Base-by-base conservation (phyloP, 257 asterid species). In the Eucommia ulmoides region DNA sequence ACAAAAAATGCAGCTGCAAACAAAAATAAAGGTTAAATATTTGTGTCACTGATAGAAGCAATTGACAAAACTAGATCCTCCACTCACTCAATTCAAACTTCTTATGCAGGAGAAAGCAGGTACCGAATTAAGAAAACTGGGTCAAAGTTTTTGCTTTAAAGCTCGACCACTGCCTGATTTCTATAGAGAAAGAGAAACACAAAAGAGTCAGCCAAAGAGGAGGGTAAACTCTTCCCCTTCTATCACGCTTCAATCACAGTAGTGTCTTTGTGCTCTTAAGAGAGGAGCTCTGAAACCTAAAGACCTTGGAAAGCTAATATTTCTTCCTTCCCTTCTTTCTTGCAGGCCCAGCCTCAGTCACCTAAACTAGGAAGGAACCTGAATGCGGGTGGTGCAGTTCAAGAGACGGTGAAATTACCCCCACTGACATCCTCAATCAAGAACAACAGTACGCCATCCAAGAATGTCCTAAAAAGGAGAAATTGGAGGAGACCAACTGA, bases 41-140 rank as follows among this genome's bases (percentile, higher is more conserved):
- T 33, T 35, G 5, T 38, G 5, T 15, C 45, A 38, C 12, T 29
- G 38, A n/a, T n/a, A n/a, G 8, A 29, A 29, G 7, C 38, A 7
- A 29, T 29, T 29, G 12, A 12, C 7, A 29, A 29, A 29, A 29
- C 8, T 12, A 29, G 8, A 12, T 7, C 38, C 38, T 29, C 38
- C 12, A 12, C 38, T n/a, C n/a, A n/a, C n/a, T n/a, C n/a, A n/a
- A n/a, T 29, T 12, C 12, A 46, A 29, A 19, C 44, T 47, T 41
- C 22, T 45, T 49, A 24, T 46, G 67, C 93, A 86, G 98, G 93
- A 80, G 69, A 86, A 85, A 67, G 84, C 93, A 56, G 95, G 80
- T 61, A 59, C 66, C 0, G 81, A 81, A 44, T 52, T 80, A 18
- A 74, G 80, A 49, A 86, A 68, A 70, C 69, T 91, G 53, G 51